phyloP scores from a whole-genome alignment of 1,284 basidiomycete species.

The Ustilago nuda region DNA sequence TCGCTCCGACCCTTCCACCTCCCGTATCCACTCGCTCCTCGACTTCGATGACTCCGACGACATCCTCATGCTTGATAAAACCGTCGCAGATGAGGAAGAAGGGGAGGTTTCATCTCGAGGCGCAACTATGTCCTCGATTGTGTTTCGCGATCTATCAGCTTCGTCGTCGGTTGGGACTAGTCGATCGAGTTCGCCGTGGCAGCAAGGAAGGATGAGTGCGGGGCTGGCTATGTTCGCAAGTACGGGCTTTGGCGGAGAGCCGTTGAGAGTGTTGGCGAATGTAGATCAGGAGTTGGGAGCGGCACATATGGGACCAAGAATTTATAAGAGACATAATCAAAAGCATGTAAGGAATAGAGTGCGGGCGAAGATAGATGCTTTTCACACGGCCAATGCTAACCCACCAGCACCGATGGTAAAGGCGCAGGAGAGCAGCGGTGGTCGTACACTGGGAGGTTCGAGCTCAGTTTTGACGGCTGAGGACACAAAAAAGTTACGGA shows the following conservation, averaged over 20 bases:
- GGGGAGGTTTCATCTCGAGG: constrained; percentile 40
- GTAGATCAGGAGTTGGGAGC: constrained; percentile 46
- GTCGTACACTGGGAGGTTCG: background rate
- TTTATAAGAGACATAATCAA: constrained; percentile 47
- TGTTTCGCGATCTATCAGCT: constrained; percentile 41
- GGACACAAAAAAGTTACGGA: constrained; percentile 8
- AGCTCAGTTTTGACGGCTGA: background rate
- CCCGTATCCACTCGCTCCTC: constrained; percentile 30
- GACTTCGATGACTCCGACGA: constrained; percentile 29
- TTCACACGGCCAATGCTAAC: background rate
- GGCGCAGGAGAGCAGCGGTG: background rate
- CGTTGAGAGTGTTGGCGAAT: constrained; percentile 37
- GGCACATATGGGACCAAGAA: constrained; percentile 50
- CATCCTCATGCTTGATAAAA: constrained; percentile 10
- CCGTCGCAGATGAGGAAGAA: constrained; percentile 23
- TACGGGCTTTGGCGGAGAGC: constrained; percentile 42
- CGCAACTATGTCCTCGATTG: constrained; percentile 52
- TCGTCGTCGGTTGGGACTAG: constrained; percentile 17
- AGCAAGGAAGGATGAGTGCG: constrained; percentile 31
- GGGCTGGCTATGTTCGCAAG: constrained; percentile 42
- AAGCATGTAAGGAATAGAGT: constrained; percentile 33
- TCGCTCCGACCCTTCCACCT: constrained; percentile 30
- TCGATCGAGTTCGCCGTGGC: constrained; percentile 32
- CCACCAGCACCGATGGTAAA: too few relatives aligned
- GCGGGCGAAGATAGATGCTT: constrained; percentile 32